These are phyloP conservation scores for Dentipellis sp. DNA, from an alignment of 768 basidiomycete genomes.

Conservation along the genomic window DNA sequence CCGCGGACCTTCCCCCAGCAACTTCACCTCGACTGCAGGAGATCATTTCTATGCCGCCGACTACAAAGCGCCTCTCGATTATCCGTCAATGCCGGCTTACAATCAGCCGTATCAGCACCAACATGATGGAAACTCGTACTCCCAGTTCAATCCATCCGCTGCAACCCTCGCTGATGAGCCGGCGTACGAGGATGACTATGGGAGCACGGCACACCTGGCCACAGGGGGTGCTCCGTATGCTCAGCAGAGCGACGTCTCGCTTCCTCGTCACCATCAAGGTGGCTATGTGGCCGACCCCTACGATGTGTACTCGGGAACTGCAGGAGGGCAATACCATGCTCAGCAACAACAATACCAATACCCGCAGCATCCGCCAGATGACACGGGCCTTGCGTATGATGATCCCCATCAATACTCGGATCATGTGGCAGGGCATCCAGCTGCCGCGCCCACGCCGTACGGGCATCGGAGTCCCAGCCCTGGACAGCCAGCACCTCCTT, in stretches of 20 bases:
- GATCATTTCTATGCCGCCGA: conserved; percentile 46
- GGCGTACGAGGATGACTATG: conserved; percentile 61
- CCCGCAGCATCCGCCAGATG: not conserved
- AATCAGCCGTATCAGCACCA: conserved; percentile 50
- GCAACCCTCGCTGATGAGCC: conserved; percentile 47
- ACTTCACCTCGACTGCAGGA: conserved; percentile 28
- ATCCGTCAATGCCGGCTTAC: conserved; percentile 71
- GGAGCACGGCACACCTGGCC: conserved; percentile 53
- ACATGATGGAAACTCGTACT: conserved; percentile 39
- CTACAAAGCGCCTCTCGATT: conserved; percentile 36
- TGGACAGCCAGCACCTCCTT: not conserved
- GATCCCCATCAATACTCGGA: not conserved
- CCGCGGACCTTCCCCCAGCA: conserved; percentile 47
- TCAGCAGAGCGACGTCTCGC: conserved; percentile 23
- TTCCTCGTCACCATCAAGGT: not conserved
- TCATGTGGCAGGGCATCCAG: not conserved
- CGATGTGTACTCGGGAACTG: conserved; percentile 33
- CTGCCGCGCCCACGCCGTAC: not conserved
- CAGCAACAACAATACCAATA: not conserved
- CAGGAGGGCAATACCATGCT: not conserved
- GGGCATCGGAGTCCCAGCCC: not conserved
- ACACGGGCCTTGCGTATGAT: not conserved
- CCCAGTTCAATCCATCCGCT: conserved; percentile 52
- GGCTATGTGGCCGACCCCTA: conserved; percentile 34
- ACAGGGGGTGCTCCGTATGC: conserved; percentile 50